Evolutionary conservation across 306 rosid genomes (phyloP), one percentile per base, ranked within the genome.

Genomic region (Cyamopsis tetragonoloba): DNA sequence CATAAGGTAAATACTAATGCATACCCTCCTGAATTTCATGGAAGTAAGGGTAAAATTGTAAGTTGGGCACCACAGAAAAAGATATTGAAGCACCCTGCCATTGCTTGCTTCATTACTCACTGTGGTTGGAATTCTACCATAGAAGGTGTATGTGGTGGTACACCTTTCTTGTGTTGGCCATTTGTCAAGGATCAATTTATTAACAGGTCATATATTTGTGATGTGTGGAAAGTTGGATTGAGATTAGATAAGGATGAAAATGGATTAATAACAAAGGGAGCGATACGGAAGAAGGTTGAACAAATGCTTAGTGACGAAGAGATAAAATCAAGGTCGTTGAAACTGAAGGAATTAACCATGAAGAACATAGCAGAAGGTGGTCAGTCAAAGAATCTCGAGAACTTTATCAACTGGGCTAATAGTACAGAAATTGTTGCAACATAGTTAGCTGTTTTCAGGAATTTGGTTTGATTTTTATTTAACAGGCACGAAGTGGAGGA

Each of bases 61-160:
- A 10, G 39, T n/a, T 81, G 82, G 79, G 71, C 70, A 3, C 66
- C 82, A 4, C 85, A 81, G 6, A 62, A 42, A 17, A 77, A 68
- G 57, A 71, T 70, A 18, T 7, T 70, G 34, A 56, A 28, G 34
- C 66, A 70, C 46, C 34, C 57, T 54, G 46, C 74, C 2, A 39
- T 81, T 30, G 66, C 79, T 62, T 81, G 77, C 39, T 81, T 81
- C 43, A 4, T 81, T 26, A 68, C 70, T 10, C 85, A 81, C 3
- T 81, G 82, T 41, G 82, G 82, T 26, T 81, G 82, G 82, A 81
- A 72, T 20, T 81, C 82, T 19, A 48, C 63, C 0, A 30, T 73
- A 7, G 85, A 81, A 62, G 79, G 79, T 47, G 44, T 62, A 43
- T 80, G 30, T 22, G 8, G 15, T 32, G 72, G 61, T 0, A 34